Conservation (phyloP, 805 yeast genomes). For the Yarrowia porcina region DNA sequence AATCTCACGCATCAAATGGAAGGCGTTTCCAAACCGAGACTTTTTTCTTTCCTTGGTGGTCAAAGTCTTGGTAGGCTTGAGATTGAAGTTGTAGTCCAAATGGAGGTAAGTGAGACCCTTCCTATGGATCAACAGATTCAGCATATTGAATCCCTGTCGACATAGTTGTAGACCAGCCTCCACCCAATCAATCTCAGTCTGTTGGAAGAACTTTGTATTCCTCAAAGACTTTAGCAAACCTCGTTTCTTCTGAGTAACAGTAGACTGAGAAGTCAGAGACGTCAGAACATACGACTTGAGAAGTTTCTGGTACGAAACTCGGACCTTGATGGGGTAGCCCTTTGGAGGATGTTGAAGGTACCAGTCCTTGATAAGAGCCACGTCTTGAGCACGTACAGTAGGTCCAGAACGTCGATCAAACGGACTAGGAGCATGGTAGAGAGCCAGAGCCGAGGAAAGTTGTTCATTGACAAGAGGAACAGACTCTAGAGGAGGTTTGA, state of each 20-base stretch:
- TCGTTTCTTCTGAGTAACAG: conserved; percentile 49
- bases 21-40: conserved; percentile 94
- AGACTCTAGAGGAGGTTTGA: conserved; percentile 41
- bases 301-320: conserved; percentile 86
- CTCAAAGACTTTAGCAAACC: conserved; percentile 63
- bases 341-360: conserved; percentile 62
- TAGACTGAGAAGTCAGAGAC: conserved; percentile 53
- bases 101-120: conserved; percentile 90
- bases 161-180: conserved; percentile 96
- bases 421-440: conserved; percentile 84
- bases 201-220: conserved; percentile 83
- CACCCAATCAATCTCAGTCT: conserved; percentile 94
- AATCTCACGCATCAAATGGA: conserved; percentile 88
- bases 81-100: conserved; percentile 89
- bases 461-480: conserved; percentile 46
- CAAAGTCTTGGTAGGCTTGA: conserved; percentile 93
- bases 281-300: conserved; percentile 71
- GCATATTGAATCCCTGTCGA: conserved; percentile 90
- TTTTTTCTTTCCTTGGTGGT: conserved; percentile 95
- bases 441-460: conserved; percentile 55
- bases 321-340: conserved; percentile 67
- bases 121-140: conserved; percentile 82
- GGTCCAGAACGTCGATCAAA: conserved; percentile 71
- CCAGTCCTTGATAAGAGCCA: conserved; percentile 79
- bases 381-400: conserved; percentile 83